These are phyloP conservation scores for Phytophthora quininea DNA, from an alignment of 352 stramenopile species.

Conservation along the genomic window DNA sequence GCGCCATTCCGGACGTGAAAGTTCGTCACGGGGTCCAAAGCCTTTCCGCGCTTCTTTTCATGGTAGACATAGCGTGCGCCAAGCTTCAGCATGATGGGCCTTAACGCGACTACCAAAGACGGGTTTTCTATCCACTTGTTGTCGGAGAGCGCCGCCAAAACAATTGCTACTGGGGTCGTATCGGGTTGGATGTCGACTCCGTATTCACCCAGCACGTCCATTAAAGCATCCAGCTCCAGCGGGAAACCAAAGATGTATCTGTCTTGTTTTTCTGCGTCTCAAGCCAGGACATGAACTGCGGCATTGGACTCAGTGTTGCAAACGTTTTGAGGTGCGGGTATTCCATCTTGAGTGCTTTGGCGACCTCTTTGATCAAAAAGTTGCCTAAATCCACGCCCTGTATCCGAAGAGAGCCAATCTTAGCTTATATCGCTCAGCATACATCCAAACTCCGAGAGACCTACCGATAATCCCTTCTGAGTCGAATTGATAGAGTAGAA, in stretches of 20 bases:
- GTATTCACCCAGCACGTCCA: constrained; percentile 31
- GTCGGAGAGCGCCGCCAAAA: constrained; percentile 50
- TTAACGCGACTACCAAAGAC: constrained; percentile 43
- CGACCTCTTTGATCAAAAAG: constrained; percentile 96
- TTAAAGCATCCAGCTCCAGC: constrained; percentile 37
- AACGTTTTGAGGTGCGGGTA: constrained; percentile 84
- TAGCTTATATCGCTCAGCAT: not conserved
- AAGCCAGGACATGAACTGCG: constrained; percentile 93
- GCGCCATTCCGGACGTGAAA: constrained; percentile 88
- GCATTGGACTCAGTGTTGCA: constrained; percentile 95
- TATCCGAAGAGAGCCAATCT: constrained; percentile 19
- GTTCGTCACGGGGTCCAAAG: constrained; percentile 83
- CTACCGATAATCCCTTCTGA: constrained; percentile 87
- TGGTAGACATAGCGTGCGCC: constrained; percentile 75
- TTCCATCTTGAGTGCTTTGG: constrained; percentile 79
- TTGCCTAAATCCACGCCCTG: constrained; percentile 95
- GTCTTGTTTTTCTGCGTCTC: constrained; percentile 70
- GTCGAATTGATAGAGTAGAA: constrained; percentile 98
- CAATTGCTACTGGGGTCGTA: constrained; percentile 30
- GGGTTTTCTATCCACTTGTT: constrained; percentile 59
- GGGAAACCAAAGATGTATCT: constrained; percentile 40
- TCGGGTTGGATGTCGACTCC: constrained; percentile 8
- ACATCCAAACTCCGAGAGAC: constrained; percentile 31
- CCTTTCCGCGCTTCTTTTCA: constrained; percentile 85
- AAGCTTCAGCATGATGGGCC: constrained; percentile 72